Conservation (phyloP, 768 basidiomycete genomes). For the Boletus vinaceobasis region DNA sequence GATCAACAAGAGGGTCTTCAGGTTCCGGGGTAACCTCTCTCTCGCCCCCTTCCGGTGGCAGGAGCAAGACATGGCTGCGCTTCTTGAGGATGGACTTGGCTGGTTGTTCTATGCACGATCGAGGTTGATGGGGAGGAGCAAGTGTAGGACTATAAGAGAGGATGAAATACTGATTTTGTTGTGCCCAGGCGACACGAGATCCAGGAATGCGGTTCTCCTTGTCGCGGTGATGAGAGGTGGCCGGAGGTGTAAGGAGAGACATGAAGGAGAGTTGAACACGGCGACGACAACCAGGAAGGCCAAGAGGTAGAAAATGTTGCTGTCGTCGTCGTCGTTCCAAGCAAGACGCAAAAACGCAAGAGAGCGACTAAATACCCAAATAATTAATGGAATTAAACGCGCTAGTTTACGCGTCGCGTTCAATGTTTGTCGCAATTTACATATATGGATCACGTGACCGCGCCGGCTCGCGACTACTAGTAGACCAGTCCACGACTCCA, state of each 20-base stretch:
- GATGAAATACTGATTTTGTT: conserved; percentile 46
- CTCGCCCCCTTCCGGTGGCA: conserved; percentile 39
- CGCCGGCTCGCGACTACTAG: too few relatives aligned
- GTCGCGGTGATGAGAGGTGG: conserved; percentile 53
- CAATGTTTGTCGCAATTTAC: conserved; percentile 29
- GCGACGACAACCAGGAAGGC: conserved; percentile 6
- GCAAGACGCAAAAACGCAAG: conserved; percentile 1
- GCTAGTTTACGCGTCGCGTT: conserved; percentile 42
- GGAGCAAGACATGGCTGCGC: conserved; percentile 30
- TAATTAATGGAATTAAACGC: conserved; percentile 34
- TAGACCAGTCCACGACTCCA: too few relatives aligned
- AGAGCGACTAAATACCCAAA: conserved; percentile 26
- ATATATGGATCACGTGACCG: conserved; percentile 11
- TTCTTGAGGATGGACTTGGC: conserved; percentile 72
- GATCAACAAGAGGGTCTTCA: conserved; percentile 57
- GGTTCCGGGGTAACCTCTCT: conserved; percentile 81
- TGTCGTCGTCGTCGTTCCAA: conserved; percentile 21
- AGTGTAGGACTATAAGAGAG: conserved; percentile 32
- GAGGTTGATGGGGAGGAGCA: conserved; percentile 22
- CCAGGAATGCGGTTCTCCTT: conserved; percentile 47
- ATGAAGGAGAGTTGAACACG: conserved; percentile 8
- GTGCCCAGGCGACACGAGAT: conserved; percentile 50
- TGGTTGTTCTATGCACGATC: conserved; percentile 43
- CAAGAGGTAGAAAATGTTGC: not conserved
- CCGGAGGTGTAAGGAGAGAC: conserved; percentile 64